Conservation (phyloP, 345 rosid species). For the Capsella bursapastoris region DNA sequence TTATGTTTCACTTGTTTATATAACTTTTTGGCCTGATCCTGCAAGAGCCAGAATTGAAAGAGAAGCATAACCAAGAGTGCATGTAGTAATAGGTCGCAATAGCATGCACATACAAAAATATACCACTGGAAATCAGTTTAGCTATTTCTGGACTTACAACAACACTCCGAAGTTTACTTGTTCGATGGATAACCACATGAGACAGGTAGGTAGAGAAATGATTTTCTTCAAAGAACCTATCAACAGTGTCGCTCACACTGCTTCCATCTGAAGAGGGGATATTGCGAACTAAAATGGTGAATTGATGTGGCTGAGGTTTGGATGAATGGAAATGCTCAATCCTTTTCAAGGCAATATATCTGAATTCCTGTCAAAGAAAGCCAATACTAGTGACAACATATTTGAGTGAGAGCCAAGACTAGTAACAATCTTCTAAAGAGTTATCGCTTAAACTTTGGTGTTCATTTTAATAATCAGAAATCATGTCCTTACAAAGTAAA, state of each 20-base stretch:
- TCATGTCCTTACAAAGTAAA: conserved; percentile 64
- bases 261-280: conserved; percentile 72
- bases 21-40: conserved; percentile 66
- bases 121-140: background rate
- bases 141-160: conserved; percentile 56
- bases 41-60: conserved; percentile 31
- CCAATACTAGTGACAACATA: conserved; percentile 16
- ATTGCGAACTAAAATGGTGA: conserved; percentile 81
- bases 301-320: conserved; percentile 91
- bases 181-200: conserved; percentile 73
- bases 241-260: conserved; percentile 79
- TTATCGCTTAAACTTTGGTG: conserved; percentile 3
- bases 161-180: conserved; percentile 70
- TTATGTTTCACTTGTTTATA: conserved; percentile 54
- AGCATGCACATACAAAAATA: conserved; percentile 23
- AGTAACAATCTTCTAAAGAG: conserved; percentile 23
- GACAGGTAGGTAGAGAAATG: conserved; percentile 81
- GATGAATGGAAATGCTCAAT: conserved; percentile 76
- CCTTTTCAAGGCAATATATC: conserved; percentile 69
- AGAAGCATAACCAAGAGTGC: conserved; percentile 24
- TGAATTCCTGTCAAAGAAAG: conserved; percentile 74
- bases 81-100: background rate
- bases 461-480: background rate
- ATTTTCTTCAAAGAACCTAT: conserved; percentile 72
- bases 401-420: background rate